A percentile compares a stretch with the other conserved stretches of the same genome.
Evolutionary conservation across 306 rosid species (phyloP).

Genomic region (Neltuma alba): DNA sequence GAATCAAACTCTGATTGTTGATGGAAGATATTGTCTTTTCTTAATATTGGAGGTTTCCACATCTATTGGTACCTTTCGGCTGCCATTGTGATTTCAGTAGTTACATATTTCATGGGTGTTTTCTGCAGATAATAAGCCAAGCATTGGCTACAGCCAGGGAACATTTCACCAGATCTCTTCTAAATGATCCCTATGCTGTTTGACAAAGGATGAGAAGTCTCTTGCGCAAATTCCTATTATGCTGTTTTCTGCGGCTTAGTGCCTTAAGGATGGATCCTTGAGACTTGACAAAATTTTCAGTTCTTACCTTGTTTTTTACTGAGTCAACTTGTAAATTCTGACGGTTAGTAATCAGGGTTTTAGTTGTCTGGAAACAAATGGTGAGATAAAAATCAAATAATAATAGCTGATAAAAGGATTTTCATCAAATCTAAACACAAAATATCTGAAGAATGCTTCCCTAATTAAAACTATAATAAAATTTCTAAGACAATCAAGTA

Average conservation of each 20-base stretch:
- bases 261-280: neutral
- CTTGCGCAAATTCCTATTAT: constrained; percentile 10
- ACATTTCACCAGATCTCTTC: constrained; percentile 90
- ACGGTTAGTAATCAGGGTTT: neutral
- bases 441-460: neutral
- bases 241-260: neutral
- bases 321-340: neutral
- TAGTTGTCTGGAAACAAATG: neutral
- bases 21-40: neutral
- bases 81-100: constrained; percentile 22
- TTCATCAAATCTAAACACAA: neutral
- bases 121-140: constrained; percentile 86
- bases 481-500: neutral
- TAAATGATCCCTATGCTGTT: constrained; percentile 55
- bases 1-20: neutral
- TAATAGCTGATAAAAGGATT: neutral
- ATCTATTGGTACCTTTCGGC: neutral
- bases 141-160: constrained; percentile 96
- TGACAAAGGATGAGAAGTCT: constrained; percentile 28
- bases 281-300: neutral
- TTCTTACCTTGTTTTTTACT: neutral
- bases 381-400: neutral
- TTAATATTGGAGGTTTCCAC: neutral
- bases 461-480: neutral
- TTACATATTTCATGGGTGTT: neutral